These are phyloP conservation scores for Streptanthus diversifolius DNA, from an alignment of 345 rosid genomes.

Conservation along the genomic window DNA sequence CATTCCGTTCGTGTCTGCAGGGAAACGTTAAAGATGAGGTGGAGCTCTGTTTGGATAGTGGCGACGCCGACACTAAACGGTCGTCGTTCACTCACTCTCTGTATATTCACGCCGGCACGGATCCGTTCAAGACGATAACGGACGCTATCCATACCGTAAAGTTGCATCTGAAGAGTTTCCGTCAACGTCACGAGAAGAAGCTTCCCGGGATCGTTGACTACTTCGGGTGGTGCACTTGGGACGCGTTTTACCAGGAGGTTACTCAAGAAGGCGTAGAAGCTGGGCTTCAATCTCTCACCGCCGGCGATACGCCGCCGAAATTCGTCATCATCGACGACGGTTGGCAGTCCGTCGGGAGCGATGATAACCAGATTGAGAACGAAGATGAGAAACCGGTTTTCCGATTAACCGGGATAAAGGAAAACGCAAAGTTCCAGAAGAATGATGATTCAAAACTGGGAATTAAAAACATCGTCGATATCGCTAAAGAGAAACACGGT, in stretches of 20 bases:
- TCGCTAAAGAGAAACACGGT: constrained; percentile 64
- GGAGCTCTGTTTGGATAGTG: constrained; percentile 91
- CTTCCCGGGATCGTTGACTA: constrained; percentile 73
- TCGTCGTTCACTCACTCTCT: constrained; percentile 69
- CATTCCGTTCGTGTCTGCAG: constrained; percentile 75
- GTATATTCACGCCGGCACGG: constrained; percentile 68
- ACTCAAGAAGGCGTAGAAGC: constrained; percentile 93
- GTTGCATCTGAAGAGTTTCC: constrained; percentile 67
- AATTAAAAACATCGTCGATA: constrained; percentile 63
- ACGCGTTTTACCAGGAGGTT: constrained; percentile 91
- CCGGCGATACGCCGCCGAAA: constrained; percentile 79
- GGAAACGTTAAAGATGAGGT: constrained; percentile 70
- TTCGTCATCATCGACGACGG: constrained; percentile 95
- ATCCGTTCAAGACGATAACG: constrained; percentile 67
- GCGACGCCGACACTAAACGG: constrained; percentile 56
- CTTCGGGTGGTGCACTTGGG: constrained; percentile 99
- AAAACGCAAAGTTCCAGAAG: constrained; percentile 68
- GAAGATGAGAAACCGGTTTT: constrained; percentile 39
- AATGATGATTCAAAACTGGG: constrained; percentile 61
- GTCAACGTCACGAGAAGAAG: constrained; percentile 83
- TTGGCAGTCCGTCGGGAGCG: constrained; percentile 82
- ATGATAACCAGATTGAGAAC: constrained; percentile 25
- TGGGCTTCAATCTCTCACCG: constrained; percentile 57
- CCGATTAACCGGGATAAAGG: constrained; percentile 72
- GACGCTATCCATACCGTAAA: constrained; percentile 74